These are phyloP conservation scores for Trichoderma hamatum DNA, from an alignment of 2,329 filamentous ascomycete species.

Conservation along the genomic window DNA sequence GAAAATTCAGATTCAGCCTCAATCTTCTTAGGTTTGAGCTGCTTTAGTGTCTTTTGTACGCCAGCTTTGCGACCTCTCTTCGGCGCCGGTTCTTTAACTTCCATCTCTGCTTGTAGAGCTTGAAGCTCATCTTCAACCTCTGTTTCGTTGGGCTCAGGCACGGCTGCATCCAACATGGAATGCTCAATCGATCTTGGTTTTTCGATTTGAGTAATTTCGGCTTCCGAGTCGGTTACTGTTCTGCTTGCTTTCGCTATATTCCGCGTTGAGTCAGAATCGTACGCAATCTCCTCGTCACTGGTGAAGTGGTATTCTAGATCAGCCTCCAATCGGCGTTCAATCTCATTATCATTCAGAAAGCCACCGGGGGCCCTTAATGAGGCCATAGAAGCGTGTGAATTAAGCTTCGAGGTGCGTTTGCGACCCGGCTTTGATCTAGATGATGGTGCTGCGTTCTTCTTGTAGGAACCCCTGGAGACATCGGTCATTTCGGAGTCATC, in stretches of 20 bases:
- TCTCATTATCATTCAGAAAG: slow-evolving; percentile 63
- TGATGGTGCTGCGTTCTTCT: slow-evolving; percentile 45
- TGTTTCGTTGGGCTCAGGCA: slow-evolving; percentile 50
- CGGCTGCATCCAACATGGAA: slow-evolving; percentile 57
- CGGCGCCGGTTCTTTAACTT: slow-evolving; percentile 45
- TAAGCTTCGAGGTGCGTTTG: slow-evolving; percentile 47
- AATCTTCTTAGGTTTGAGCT: slow-evolving; percentile 50
- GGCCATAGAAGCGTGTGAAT: slow-evolving; percentile 54
- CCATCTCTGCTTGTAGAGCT: slow-evolving; percentile 55
- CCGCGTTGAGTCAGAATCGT: slow-evolving; percentile 51
- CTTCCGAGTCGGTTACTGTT: slow-evolving; percentile 37
- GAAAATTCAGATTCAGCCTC: slow-evolving; percentile 35
- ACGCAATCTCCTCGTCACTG: slow-evolving; percentile 55
- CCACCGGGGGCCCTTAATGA: slow-evolving; percentile 47
- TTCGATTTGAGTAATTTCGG: slow-evolving; percentile 32
- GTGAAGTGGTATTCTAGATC: slow-evolving; percentile 62
- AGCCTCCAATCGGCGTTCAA: slow-evolving; percentile 66
- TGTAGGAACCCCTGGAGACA: slow-evolving; percentile 36
- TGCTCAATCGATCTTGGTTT: slow-evolving; percentile 44
- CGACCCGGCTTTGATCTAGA: slow-evolving; percentile 45
- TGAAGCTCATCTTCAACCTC: slow-evolving; percentile 56
- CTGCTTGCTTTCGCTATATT: slow-evolving; percentile 38
- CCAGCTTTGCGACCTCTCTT: slow-evolving; percentile 60
- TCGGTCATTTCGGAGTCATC: slow-evolving; percentile 49
- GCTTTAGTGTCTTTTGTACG: slow-evolving; percentile 57